Conservation (phyloP, 371 early-diverging fungal genomes). For the Mucor plumbeus region DNA sequence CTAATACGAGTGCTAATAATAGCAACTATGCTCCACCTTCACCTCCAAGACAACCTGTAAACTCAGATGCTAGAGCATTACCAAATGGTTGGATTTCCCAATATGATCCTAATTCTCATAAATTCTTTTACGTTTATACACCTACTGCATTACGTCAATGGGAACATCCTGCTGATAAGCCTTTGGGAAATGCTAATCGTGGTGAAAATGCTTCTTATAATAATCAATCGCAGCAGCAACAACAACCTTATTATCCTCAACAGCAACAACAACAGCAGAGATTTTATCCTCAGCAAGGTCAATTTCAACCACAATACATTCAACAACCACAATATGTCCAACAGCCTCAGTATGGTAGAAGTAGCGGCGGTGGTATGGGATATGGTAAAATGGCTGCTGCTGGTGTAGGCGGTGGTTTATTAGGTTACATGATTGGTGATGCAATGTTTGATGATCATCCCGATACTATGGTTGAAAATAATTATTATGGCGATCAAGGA, state of each 20-base stretch:
- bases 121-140: constrained; percentile 56
- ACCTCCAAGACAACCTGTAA: constrained; percentile 33
- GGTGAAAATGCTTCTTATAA: constrained; percentile 24
- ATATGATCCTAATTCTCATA: constrained; percentile 40
- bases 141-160: constrained; percentile 53
- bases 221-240: constrained; percentile 22
- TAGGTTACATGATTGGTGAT: constrained; percentile 47
- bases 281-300: constrained; percentile 9
- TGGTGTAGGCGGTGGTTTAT: constrained; percentile 46
- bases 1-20: neutral
- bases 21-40: constrained; percentile 45
- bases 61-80: constrained; percentile 43
- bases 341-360: constrained; percentile 20
- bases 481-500: constrained; percentile 39
- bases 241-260: constrained; percentile 33
- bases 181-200: constrained; percentile 19
- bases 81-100: constrained; percentile 55
- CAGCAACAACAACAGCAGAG: constrained; percentile 31
- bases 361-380: constrained; percentile 16
- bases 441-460: constrained; percentile 30
- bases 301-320: constrained; percentile 13
- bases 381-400: constrained; percentile 39
- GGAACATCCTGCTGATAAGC: constrained; percentile 54
- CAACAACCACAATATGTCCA: constrained; percentile 17
- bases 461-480: constrained; percentile 36